Percentiles rank a stretch among this genome's conserved stretches.
phyloP scores from a whole-genome alignment of 176 grass and related monocot genomes.

The Oryza brachyantha region DNA sequence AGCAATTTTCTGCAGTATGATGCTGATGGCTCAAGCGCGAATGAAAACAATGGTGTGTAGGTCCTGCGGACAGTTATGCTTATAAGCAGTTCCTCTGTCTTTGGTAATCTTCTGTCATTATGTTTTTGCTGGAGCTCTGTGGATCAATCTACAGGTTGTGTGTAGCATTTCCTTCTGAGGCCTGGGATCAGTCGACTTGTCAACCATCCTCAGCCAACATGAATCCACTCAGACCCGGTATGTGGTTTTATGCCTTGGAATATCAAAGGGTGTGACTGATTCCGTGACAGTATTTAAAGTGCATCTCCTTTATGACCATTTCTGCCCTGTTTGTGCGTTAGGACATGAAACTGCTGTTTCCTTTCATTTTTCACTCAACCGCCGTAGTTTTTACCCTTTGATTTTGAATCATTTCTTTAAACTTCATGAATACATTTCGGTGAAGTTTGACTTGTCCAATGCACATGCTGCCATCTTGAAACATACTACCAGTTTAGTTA shows the following conservation, averaged over 20 bases:
- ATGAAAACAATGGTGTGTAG: not conserved
- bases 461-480: not conserved
- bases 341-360: not conserved
- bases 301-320: constrained; percentile 24
- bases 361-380: not conserved
- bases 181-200: not conserved
- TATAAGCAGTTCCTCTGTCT: not conserved
- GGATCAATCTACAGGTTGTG: not conserved
- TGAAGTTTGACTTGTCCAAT: not conserved
- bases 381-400: not conserved
- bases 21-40: not conserved
- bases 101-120: not conserved
- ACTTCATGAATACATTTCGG: not conserved
- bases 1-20: not conserved
- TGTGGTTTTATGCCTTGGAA: not conserved
- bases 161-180: not conserved
- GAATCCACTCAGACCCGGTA: not conserved
- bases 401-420: not conserved
- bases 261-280: not conserved
- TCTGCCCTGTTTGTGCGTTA: not conserved
- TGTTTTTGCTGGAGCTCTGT: not conserved
- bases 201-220: not conserved
- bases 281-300: constrained; percentile 19
- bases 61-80: not conserved
- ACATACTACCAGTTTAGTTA: not conserved